These are phyloP conservation scores for Ceratocystis alfenasii DNA, from an alignment of 2,329 filamentous ascomycete species.

Conservation along the genomic window DNA sequence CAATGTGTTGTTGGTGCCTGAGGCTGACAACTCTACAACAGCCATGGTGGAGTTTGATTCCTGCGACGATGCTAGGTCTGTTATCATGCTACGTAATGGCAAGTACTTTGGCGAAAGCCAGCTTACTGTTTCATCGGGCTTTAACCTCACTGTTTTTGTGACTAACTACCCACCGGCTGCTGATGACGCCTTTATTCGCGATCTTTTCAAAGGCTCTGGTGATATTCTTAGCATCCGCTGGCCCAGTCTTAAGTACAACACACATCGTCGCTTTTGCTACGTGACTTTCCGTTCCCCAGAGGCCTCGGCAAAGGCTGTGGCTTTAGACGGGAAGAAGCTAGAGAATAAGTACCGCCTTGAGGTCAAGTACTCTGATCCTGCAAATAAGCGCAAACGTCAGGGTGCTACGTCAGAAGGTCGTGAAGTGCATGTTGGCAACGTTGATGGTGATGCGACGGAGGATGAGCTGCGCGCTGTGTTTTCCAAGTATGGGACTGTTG, in stretches of 20 bases:
- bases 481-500: conserved; percentile 61
- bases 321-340: conserved; percentile 56
- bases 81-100: conserved; percentile 69
- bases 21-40: conserved; percentile 50
- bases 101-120: conserved; percentile 64
- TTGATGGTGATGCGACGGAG: conserved; percentile 52
- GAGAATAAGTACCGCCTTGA: conserved; percentile 57
- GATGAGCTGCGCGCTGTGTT: conserved; percentile 61
- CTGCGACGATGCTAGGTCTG: conserved; percentile 67
- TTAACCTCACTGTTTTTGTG: conserved; percentile 72
- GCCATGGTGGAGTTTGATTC: conserved; percentile 78
- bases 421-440: conserved; percentile 66
- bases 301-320: conserved; percentile 58
- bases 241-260: conserved; percentile 81
- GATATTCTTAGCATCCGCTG: conserved; percentile 77
- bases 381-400: conserved; percentile 61
- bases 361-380: conserved; percentile 75
- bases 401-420: conserved; percentile 77
- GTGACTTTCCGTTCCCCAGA: conserved; percentile 65
- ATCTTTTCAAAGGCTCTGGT: conserved; percentile 62
- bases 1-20: conserved; percentile 55
- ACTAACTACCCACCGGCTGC: conserved; percentile 76
- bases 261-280: conserved; percentile 87
- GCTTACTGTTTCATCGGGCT: conserved; percentile 62
- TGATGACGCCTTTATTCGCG: conserved; percentile 56